These are phyloP conservation scores for Puccinia triticina DNA, from an alignment of 1,284 basidiomycete genomes.

Conservation along the genomic window DNA sequence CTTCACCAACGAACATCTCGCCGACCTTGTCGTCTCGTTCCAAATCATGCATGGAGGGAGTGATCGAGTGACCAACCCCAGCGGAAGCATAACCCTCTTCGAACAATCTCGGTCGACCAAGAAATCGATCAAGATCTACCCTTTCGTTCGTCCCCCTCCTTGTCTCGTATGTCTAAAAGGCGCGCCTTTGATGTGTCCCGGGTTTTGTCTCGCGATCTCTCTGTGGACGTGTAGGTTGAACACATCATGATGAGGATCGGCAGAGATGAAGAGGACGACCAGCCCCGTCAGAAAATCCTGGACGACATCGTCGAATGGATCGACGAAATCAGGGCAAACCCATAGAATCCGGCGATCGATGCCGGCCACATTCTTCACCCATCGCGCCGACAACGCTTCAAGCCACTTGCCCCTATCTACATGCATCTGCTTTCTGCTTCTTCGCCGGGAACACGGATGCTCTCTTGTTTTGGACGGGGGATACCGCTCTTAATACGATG, in stretches of 20 bases:
- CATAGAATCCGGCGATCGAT: not conserved
- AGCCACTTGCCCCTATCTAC: too few species aligned
- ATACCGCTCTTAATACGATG: too few species aligned
- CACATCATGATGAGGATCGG: conserved; percentile 55
- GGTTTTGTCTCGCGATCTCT: not conserved
- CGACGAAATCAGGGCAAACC: conserved; percentile 19
- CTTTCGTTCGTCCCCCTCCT: conserved; percentile 21
- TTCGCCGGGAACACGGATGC: too few species aligned
- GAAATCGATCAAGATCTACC: conserved; percentile 46
- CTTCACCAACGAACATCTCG: conserved; percentile 35
- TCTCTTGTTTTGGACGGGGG: too few species aligned
- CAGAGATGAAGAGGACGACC: conserved; percentile 56
- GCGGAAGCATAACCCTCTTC: conserved; percentile 29
- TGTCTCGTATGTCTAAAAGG: not conserved
- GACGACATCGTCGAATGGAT: conserved; percentile 56
- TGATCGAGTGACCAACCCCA: conserved; percentile 44
- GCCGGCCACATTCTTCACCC: too few species aligned
- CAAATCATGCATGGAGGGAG: conserved; percentile 56
- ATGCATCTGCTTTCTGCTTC: too few species aligned
- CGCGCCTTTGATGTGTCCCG: not conserved
- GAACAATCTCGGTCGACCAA: conserved; percentile 13
- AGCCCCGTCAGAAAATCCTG: conserved; percentile 54
- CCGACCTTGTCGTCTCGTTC: conserved; percentile 56
- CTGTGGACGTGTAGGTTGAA: conserved; percentile 23
- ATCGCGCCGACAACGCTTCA: too few species aligned